Evolutionary conservation across 2,329 filamentous ascomycete genomes (phyloP).

Genomic region (Trichoderma aggressivum): DNA sequence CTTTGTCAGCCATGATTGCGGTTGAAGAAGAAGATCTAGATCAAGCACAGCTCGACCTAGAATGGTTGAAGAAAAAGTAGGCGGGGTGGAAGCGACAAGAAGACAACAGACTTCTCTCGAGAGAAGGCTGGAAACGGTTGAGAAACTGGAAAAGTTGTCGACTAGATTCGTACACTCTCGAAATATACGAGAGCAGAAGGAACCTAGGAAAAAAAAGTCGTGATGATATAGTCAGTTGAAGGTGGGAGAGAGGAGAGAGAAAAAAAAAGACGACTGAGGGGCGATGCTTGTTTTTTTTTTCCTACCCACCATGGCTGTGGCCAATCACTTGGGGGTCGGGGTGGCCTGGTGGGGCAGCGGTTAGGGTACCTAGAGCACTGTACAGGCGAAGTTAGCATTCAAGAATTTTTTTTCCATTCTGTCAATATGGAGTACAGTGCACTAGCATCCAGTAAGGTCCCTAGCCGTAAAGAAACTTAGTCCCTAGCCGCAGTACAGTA

Average conservation of each 20-base stretch:
- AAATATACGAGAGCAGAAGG: slow-evolving; percentile 40
- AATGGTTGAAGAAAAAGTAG: slow-evolving; percentile 38
- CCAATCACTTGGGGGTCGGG: slow-evolving; percentile 22
- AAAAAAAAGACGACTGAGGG: slow-evolving; percentile 41
- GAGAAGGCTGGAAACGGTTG: slow-evolving; percentile 33
- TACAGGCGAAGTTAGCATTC: slow-evolving; percentile 5
- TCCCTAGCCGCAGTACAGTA: not conserved
- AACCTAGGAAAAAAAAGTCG: slow-evolving; percentile 39
- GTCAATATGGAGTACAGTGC: not conserved
- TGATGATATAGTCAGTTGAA: slow-evolving; percentile 30
- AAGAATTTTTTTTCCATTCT: slow-evolving; percentile 16
- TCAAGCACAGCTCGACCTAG: slow-evolving; percentile 79
- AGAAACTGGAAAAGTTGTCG: slow-evolving; percentile 28
- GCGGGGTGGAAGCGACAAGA: slow-evolving; percentile 35
- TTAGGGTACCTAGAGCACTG: slow-evolving; percentile 25
- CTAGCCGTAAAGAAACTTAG: not conserved
- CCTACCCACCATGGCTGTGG: slow-evolving; percentile 16
- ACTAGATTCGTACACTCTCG: slow-evolving; percentile 51
- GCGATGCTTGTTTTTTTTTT: slow-evolving; percentile 36
- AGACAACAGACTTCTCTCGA: slow-evolving; percentile 37
- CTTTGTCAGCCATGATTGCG: slow-evolving; percentile 99
- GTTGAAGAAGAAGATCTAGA: slow-evolving; percentile 54
- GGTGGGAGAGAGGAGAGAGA: slow-evolving; percentile 27
- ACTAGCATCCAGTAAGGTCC: not conserved
- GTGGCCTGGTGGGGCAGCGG: slow-evolving; percentile 19